Base-by-base conservation (phyloP, 2,329 filamentous ascomycete genomes). In the Lithohypha guttulata region DNA sequence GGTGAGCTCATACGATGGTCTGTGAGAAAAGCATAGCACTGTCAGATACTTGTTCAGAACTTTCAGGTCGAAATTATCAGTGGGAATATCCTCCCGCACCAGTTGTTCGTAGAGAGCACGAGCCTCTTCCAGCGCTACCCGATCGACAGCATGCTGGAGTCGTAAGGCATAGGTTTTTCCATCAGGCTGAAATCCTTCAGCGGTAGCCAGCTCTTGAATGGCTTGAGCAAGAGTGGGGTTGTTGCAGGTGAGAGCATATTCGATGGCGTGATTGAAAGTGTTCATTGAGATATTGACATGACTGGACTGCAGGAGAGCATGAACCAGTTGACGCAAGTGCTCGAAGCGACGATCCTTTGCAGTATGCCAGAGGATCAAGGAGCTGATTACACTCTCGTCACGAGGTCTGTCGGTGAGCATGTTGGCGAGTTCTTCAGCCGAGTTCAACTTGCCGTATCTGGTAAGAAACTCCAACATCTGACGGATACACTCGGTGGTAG, bases 211-310 rank as follows among this genome's bases (percentile, higher is more conserved):
- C 1, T 71, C 62, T 32, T 85, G 68, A 46, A 87, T 81, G 9
- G 84, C 72, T 54, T 87, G 78, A 4, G 83, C 84, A 31, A 83
- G 65, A 49, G 82, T 76, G 0, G 77, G 69, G 51, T 93, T 79
- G 8, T 78, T 68, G 39, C 71, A 70, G n/a, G 74, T 72, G 47
- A 80, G 78, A 7, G 84, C 83, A 42, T 79, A 77, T 38, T 75
- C 71, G 13, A 96, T 70, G 18, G 96, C 68, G 4, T 67, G 64
- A 53, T 96, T 93, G 51, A 96, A 77, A 4, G 81, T 85, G 2
- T 70, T 62, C 5, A 77, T 77, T 39, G 84, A 79, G 0, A 85
- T 75, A 5, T 65, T 59, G 2, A 70, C 49, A 11, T 63, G 40
- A 11, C 41, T 65, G 55, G 41, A 69, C 58, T 44, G 65, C n/a